These are phyloP conservation scores for Suillus discolor DNA, from an alignment of 768 basidiomycete species.

Conservation along the genomic window DNA sequence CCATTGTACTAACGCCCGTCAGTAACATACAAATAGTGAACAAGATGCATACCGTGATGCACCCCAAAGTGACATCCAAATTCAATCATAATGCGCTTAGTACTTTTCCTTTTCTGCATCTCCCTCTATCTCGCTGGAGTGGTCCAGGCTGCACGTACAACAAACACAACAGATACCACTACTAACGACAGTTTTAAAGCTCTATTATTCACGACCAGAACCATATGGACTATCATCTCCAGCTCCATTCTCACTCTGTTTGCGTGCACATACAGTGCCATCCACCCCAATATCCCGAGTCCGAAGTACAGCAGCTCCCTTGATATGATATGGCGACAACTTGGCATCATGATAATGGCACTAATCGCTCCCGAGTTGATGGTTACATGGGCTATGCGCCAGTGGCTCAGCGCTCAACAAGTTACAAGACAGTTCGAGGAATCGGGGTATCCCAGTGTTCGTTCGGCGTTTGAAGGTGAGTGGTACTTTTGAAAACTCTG, in stretches of 20 bases:
- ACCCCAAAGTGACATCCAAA: neutral
- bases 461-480: no score
- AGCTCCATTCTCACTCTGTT: conserved; percentile 28
- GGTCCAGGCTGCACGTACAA: neutral
- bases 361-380: conserved; percentile 29
- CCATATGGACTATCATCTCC: neutral
- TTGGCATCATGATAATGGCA: conserved; percentile 19
- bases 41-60: neutral
- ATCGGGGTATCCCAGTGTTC: neutral
- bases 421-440: neutral
- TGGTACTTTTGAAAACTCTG: no score
- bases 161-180: no score
- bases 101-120: neutral
- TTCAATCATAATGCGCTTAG: neutral
- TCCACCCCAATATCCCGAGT: conserved; percentile 29
- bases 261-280: conserved; percentile 27
- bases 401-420: conserved; percentile 17
- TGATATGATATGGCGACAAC: neutral
- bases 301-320: neutral
- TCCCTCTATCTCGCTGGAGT: neutral
- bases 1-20: no score
- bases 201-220: conserved; percentile 18
- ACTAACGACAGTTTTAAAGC: neutral
- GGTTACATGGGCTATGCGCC: conserved; percentile 21
- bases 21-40: neutral